A percentile compares a stretch with the other conserved stretches of the same genome.
phyloP scores from a whole-genome alignment of 2,329 filamentous ascomycete genomes.

The Pseudocercospora musae region DNA sequence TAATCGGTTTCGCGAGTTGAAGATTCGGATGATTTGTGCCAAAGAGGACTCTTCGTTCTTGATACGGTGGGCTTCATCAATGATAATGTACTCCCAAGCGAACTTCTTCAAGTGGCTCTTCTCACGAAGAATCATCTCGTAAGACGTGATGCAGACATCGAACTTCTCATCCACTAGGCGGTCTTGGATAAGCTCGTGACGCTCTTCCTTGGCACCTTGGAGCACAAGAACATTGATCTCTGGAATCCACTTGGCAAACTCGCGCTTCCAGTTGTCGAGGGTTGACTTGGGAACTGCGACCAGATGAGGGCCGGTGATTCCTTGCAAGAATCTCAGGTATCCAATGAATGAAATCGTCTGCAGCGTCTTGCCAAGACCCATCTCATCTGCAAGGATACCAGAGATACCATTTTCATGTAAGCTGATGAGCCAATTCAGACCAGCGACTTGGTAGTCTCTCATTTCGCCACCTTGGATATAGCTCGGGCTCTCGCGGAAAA shows the following conservation, averaged over 20 bases:
- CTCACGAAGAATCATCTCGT: conserved; percentile 97
- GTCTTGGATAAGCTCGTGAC: conserved; percentile 81
- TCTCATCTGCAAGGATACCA: conserved; percentile 95
- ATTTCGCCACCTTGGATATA: conserved; percentile 81
- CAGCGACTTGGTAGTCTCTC: conserved; percentile 94
- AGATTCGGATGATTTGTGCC: conserved; percentile 92
- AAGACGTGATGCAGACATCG: conserved; percentile 96
- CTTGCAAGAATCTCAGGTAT: conserved; percentile 86
- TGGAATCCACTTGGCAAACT: conserved; percentile 91
- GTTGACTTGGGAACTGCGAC: conserved; percentile 95
- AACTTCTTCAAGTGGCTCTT: conserved; percentile 95
- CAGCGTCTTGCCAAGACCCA: conserved; percentile 96
- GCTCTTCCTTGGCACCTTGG: conserved; percentile 92
- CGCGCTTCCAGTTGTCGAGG: conserved; percentile 95
- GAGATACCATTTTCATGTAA: conserved; percentile 98
- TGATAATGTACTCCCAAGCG: conserved; percentile 99
- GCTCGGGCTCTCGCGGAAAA: conserved; percentile 90
- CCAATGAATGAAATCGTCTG: conserved; percentile 97
- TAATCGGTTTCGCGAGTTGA: conserved; percentile 90
- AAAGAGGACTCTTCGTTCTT: conserved; percentile 99
- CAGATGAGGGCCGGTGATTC: conserved; percentile 85
- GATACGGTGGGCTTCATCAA: conserved; percentile 96
- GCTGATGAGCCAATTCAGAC: conserved; percentile 96
- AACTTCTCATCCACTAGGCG: conserved; percentile 92
- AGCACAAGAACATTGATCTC: conserved; percentile 92